A percentile compares a stretch with the other conserved stretches of the same genome.
phyloP scores from a whole-genome alignment of 1,284 basidiomycete species.

The Boletus semigastroideus region DNA sequence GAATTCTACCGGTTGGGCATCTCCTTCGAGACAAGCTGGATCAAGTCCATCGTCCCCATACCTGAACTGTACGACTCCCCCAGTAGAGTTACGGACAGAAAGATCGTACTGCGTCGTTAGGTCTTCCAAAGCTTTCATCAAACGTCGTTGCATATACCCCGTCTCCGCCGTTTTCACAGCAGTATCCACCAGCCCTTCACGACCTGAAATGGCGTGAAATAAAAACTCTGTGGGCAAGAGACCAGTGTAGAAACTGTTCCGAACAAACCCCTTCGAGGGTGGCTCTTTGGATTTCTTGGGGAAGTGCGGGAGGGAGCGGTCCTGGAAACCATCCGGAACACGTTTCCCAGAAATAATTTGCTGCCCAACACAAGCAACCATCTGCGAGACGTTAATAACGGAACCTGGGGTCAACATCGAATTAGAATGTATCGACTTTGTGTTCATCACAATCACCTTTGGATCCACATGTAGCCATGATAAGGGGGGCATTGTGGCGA shows the following conservation, averaged over 20 bases:
- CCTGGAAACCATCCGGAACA: slow-evolving; percentile 99
- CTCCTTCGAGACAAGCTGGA: slow-evolving; percentile 93
- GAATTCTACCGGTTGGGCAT: slow-evolving; percentile 91
- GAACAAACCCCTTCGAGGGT: slow-evolving; percentile 97
- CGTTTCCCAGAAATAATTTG: slow-evolving; percentile 98
- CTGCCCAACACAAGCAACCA: slow-evolving; percentile 99
- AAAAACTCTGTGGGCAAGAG: slow-evolving; percentile 96
- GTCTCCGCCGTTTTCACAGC: slow-evolving; percentile 99
- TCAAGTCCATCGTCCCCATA: slow-evolving; percentile 99
- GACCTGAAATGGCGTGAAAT: slow-evolving; percentile 98
- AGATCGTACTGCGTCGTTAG: slow-evolving; percentile 96
- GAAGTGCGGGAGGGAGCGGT: slow-evolving; percentile 97
- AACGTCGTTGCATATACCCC: slow-evolving; percentile 97
- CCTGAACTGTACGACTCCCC: slow-evolving; percentile 96
- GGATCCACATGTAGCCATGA: slow-evolving; percentile 99
- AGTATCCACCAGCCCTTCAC: slow-evolving; percentile 98
- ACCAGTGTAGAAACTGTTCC: slow-evolving; percentile 96
- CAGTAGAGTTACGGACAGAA: slow-evolving; percentile 94
- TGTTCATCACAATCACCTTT: slow-evolving; percentile 63
- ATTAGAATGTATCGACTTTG: not conserved
- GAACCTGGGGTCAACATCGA: slow-evolving; percentile 61
- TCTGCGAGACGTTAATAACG: slow-evolving; percentile 99
- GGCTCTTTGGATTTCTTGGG: slow-evolving; percentile 97
- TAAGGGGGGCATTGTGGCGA: slow-evolving; percentile 93
- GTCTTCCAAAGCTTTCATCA: slow-evolving; percentile 99